Conservation (phyloP, 2,329 filamentous ascomycete species). For the Botryotinia calthae region DNA sequence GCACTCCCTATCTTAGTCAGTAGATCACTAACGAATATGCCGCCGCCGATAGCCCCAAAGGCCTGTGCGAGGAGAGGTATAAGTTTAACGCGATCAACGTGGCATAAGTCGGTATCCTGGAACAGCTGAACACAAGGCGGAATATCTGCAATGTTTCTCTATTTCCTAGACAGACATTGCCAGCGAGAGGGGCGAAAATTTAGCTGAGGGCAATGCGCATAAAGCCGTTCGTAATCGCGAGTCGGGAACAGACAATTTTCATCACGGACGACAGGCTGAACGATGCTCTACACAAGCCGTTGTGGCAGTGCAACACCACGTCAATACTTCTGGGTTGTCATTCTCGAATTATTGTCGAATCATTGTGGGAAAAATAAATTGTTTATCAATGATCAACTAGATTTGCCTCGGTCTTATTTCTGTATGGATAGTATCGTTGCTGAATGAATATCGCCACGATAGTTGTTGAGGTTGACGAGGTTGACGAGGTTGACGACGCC, state of each 20-base stretch:
- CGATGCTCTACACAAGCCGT: conserved; percentile 10
- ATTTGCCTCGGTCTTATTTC: not conserved
- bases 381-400: not conserved
- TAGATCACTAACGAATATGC: not conserved
- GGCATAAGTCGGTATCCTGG: conserved; percentile 16
- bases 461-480: conserved; percentile 3
- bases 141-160: conserved; percentile 11
- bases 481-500: conserved; percentile 4
- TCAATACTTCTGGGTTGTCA: not conserved
- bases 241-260: conserved; percentile 15
- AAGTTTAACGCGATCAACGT: conserved; percentile 14
- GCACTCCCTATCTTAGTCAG: not conserved
- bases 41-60: not conserved
- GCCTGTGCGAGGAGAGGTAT: not conserved
- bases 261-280: conserved; percentile 19
- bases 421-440: not conserved
- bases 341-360: not conserved
- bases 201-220: conserved; percentile 12
- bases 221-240: conserved; percentile 13
- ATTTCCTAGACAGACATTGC: conserved; percentile 6
- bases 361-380: not conserved
- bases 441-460: not conserved
- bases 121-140: conserved; percentile 10
- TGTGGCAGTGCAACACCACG: conserved; percentile 21
- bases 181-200: conserved; percentile 1